These are phyloP conservation scores for Pisolithus orientalis DNA, from an alignment of 768 basidiomycete genomes.

Conservation along the genomic window DNA sequence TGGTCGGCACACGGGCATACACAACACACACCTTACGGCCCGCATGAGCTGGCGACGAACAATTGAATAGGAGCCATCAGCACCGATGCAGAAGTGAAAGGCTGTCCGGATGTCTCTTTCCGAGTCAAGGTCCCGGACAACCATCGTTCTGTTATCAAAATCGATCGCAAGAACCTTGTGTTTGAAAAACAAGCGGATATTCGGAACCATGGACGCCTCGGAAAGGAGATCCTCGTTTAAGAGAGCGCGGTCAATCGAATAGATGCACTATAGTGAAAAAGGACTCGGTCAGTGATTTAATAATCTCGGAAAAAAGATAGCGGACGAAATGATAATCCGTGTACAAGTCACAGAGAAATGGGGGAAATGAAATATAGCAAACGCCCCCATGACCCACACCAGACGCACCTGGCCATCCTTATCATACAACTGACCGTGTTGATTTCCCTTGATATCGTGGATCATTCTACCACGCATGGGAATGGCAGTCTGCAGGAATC, in stretches of 20 bases:
- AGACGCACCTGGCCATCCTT: conserved; percentile 73
- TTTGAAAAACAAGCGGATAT: conserved; percentile 68
- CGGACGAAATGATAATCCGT: conserved; percentile 8
- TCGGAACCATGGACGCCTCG: conserved; percentile 56
- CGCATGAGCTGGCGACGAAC: conserved; percentile 94
- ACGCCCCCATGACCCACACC: conserved; percentile 10
- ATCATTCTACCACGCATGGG: conserved; percentile 97
- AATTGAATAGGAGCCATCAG: conserved; percentile 91
- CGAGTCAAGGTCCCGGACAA: conserved; percentile 41
- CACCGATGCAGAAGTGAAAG: conserved; percentile 84
- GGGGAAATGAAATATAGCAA: not conserved
- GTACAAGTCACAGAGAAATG: not conserved
- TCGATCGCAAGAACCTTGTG: conserved; percentile 76
- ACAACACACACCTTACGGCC: conserved; percentile 65
- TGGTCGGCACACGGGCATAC: not conserved
- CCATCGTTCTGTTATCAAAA: conserved; percentile 58
- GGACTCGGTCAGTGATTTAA: conserved; percentile 18
- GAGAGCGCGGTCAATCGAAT: conserved; percentile 85
- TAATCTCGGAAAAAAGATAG: conserved; percentile 12
- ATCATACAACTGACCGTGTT: conserved; percentile 85
- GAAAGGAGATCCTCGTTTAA: conserved; percentile 84
- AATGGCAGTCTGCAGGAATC: conserved; percentile 74
- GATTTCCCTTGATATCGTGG: conserved; percentile 65
- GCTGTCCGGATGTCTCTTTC: conserved; percentile 38
- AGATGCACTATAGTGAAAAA: conserved; percentile 64